Percentiles rank a stretch among this genome's conserved stretches.
Evolutionary conservation across 2,329 filamentous ascomycete genomes (phyloP).

Genomic region (Phoma herbarum): DNA sequence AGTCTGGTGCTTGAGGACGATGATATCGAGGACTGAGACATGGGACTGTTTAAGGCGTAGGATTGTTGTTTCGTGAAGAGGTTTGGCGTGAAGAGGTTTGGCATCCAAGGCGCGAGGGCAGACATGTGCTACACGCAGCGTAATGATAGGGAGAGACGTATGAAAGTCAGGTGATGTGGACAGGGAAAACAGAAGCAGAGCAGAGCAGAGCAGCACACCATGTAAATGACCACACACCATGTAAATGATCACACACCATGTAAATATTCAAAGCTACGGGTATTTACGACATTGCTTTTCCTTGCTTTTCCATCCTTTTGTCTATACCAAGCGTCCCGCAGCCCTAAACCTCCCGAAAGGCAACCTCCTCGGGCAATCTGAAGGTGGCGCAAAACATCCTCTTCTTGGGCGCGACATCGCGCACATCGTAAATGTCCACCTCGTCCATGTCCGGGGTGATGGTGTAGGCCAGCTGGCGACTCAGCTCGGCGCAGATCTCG

Average conservation of each 20-base stretch:
- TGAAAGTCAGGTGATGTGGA: no score
- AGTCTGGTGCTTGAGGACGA: constrained; percentile 57
- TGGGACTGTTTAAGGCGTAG: no score
- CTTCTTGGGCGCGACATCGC: constrained; percentile 92
- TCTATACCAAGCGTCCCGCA: no score
- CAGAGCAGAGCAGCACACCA: no score
- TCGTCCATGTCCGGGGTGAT: constrained; percentile 68
- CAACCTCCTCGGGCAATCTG: constrained; percentile 81
- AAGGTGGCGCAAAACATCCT: constrained; percentile 97
- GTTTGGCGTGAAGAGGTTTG: no score
- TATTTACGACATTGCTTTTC: no score
- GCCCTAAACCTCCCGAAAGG: constrained; percentile 65
- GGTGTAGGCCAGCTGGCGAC: constrained; percentile 65
- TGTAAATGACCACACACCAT: no score
- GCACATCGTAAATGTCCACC: constrained; percentile 69
- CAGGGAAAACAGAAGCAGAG: no score
- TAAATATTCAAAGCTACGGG: no score
- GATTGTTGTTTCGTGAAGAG: no score
- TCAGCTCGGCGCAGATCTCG: constrained; percentile 73
- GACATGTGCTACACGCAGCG: not conserved
- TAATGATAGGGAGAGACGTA: not conserved
- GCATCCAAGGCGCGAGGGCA: not conserved
- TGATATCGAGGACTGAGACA: constrained; percentile 56
- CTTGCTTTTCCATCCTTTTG: no score
- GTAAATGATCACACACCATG: no score